A percentile compares a stretch with the other conserved stretches of the same genome.
Conservation (phyloP, 2,329 filamentous ascomycete species). For the Penicillium italicum region DNA sequence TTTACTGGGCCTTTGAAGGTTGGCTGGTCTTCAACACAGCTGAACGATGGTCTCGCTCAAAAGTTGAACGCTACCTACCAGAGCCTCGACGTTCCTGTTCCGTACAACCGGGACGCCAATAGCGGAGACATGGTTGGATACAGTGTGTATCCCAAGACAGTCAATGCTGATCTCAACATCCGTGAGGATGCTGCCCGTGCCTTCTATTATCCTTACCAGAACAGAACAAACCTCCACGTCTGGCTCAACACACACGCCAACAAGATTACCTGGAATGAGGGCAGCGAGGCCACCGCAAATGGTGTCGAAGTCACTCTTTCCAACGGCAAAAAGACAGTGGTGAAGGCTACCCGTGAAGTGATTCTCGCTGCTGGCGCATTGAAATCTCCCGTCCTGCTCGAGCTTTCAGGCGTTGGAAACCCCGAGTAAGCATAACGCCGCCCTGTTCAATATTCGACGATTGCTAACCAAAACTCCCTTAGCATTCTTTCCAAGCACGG, state of each 20-base stretch:
- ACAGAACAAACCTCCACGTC: slow-evolving; percentile 43
- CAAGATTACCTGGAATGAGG: slow-evolving; percentile 36
- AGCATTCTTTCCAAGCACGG: slow-evolving; percentile 26
- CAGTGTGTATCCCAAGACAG: slow-evolving; percentile 41
- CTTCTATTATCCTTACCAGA: slow-evolving; percentile 46
- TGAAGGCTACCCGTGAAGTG: slow-evolving; percentile 49
- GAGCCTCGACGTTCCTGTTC: slow-evolving; percentile 34
- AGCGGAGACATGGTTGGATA: slow-evolving; percentile 46
- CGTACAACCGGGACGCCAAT: slow-evolving; percentile 44
- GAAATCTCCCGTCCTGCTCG: slow-evolving; percentile 55
- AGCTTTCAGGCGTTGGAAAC: slow-evolving; percentile 59
- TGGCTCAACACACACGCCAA: slow-evolving; percentile 43
- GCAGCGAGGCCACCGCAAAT: slow-evolving; percentile 15
- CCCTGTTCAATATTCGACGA: background rate
- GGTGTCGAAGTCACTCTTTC: slow-evolving; percentile 29
- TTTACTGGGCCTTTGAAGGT: slow-evolving; percentile 28
- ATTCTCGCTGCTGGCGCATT: slow-evolving; percentile 59
- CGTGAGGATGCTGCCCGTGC: slow-evolving; percentile 48
- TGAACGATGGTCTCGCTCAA: slow-evolving; percentile 21
- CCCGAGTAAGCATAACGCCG: slow-evolving; percentile 17
- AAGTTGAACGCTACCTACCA: slow-evolving; percentile 18
- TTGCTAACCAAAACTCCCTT: background rate
- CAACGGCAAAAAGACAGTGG: slow-evolving; percentile 22
- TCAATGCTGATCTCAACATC: slow-evolving; percentile 37
- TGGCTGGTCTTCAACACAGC: slow-evolving; percentile 20